These are phyloP conservation scores for Actinomucor elegans DNA, from an alignment of 371 early-diverging fungal genomes.

Conservation along the genomic window DNA sequence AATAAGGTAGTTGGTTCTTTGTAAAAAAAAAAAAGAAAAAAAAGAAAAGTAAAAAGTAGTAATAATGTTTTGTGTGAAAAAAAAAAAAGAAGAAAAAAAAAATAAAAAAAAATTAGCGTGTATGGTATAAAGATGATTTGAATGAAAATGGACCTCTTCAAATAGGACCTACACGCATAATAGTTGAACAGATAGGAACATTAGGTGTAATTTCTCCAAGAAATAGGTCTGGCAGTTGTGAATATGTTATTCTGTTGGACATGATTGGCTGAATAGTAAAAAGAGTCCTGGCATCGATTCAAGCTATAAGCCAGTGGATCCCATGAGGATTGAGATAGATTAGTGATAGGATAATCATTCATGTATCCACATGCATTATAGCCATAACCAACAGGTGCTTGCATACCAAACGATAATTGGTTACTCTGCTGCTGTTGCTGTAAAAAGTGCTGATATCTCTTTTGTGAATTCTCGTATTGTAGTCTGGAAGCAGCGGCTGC, in stretches of 20 bases:
- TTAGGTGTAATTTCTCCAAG: constrained; percentile 16
- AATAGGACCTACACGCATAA: no score
- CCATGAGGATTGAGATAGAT: constrained; percentile 28
- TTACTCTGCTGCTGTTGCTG: constrained; percentile 5
- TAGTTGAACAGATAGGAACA: neutral
- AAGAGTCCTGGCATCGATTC: constrained; percentile 11
- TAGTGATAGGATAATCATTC: constrained; percentile 17
- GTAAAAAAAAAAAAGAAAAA: constrained; percentile 1
- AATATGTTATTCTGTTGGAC: constrained; percentile 3
- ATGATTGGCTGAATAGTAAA: neutral
- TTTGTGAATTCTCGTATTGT: constrained; percentile 14
- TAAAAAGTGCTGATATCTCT: constrained; percentile 13
- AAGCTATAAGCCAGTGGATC: constrained; percentile 28
- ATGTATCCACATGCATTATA: neutral
- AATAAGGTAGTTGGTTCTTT: neutral
- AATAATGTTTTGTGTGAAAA: neutral
- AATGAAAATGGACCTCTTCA: neutral
- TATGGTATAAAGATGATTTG: neutral
- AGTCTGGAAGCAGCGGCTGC: constrained; percentile 2
- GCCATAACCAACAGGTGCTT: constrained; percentile 19
- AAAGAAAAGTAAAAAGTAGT: neutral
- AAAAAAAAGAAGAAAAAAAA: constrained; percentile 6
- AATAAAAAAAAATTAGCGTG: neutral
- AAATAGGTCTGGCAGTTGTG: constrained; percentile 10
- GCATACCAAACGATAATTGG: constrained; percentile 13